phyloP scores from a whole-genome alignment of 2,329 filamentous ascomycete species.

The Aureobasidium sp. region DNA sequence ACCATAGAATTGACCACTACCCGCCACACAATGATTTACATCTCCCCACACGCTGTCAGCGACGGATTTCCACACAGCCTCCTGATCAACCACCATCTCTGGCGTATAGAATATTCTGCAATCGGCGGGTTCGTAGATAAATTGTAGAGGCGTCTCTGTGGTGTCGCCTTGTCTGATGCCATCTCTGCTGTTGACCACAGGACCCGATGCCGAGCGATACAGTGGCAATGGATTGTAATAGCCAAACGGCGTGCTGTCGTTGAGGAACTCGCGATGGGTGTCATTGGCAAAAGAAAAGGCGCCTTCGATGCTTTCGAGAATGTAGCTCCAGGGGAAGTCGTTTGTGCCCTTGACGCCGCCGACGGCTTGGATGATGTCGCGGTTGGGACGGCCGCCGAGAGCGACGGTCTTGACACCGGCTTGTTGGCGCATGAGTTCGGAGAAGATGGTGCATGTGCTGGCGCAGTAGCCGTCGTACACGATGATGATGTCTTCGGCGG shows the following conservation, averaged over 20 bases:
- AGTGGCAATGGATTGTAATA: conserved; percentile 24
- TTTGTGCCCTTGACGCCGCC: conserved; percentile 41
- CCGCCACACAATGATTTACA: conserved; percentile 27
- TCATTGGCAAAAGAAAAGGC: conserved; percentile 21
- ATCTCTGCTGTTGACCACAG: conserved; percentile 27
- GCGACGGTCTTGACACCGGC: conserved; percentile 37
- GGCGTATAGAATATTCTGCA: conserved; percentile 48
- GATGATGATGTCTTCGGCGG: conserved; percentile 51
- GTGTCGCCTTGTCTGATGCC: conserved; percentile 29
- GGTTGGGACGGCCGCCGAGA: conserved; percentile 36
- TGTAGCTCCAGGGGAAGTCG: conserved; percentile 22
- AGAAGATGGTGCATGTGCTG: conserved; percentile 40
- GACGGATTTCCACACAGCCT: conserved; percentile 41
- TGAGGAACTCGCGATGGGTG: conserved; percentile 16
- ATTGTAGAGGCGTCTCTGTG: conserved; percentile 42
- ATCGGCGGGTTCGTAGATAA: conserved; percentile 42
- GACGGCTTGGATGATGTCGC: conserved; percentile 38
- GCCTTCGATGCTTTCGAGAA: conserved; percentile 19
- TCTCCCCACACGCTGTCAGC: conserved; percentile 29
- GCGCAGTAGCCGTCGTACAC: conserved; percentile 41
- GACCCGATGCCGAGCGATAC: conserved; percentile 20
- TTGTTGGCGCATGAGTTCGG: conserved; percentile 41
- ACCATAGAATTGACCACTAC: conserved; percentile 19
- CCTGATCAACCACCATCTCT: conserved; percentile 43
- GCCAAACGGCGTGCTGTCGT: conserved; percentile 24